Evolutionary conservation across 192 early-diverging fungal genomes (phyloP).

Genomic region (Rhizophagus clarus): DNA sequence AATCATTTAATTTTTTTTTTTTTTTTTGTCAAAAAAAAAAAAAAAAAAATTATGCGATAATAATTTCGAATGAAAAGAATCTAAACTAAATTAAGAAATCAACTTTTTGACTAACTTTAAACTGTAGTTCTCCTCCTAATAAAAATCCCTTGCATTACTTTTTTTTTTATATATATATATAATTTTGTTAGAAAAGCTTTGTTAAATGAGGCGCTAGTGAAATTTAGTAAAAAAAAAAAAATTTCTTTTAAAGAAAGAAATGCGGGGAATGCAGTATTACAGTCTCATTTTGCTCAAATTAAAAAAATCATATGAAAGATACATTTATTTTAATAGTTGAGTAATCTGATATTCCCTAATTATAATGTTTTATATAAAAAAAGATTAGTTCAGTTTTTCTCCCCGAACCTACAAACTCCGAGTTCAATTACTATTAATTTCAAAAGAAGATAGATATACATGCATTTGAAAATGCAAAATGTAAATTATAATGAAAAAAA

Average conservation of each 20-base stretch:
- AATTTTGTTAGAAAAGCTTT: no score
- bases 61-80: background rate
- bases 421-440: no score
- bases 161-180: no score
- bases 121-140: no score
- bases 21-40: no score
- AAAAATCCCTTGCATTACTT: background rate
- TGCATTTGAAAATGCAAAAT: no score
- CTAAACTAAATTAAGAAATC: background rate
- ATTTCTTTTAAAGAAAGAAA: background rate
- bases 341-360: background rate
- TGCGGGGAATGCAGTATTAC: background rate
- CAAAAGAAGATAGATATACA: no score
- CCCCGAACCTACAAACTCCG: background rate
- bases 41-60: background rate
- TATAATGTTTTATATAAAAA: background rate
- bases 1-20: no score
- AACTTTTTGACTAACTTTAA: background rate
- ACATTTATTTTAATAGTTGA: background rate
- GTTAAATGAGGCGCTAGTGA: background rate
- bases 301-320: background rate
- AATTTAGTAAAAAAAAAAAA: background rate
- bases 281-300: background rate
- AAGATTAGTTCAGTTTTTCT: background rate
- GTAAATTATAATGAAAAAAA: no score